Evolutionary conservation across 2,329 filamentous ascomycete species (phyloP), one percentile per base, ranked within the genome.

Genomic region (Fusarium scirpi): DNA sequence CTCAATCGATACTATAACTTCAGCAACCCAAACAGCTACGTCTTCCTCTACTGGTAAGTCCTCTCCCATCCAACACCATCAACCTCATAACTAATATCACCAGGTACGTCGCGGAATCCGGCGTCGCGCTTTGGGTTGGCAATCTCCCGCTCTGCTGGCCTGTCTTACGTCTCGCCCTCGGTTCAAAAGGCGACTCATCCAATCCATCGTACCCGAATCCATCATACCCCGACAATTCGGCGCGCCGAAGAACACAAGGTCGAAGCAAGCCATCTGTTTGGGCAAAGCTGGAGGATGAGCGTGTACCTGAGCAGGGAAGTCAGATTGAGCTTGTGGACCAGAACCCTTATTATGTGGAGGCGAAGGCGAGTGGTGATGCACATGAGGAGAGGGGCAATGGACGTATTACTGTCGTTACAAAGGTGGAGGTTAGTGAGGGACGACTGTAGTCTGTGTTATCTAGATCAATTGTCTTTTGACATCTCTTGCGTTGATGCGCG

Each of bases 1-100:
- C 79, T 90, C 18, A 90, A 89, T 78, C 89, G 89, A 64, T 87
- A 88, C 73, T 89, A 89, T 78, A 88, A 86, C 46, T 89, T 90
- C 64, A 83, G 79, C 18, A 78, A 87, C 22, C 86, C 86, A 1
- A 89, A 87, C 74, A 86, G 85, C 5, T 79, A 81, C 16, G 77
- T 85, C 40, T 90, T 88, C 81, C 83, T 88, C 0, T 85, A 85
- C 69, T 90, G 88, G 87, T 53, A 16, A 18, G 34, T 4, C 10
- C 18, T 38, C 9, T 18, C 10, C 11, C 3, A 2, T 3, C 18
- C 10, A 38, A 18, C 7, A 18, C 16, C 34, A 38, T n/a, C 3
- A 38, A n/a, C 1, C 3, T 11, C 34, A 38, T 6, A 5, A 6
- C 32, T 52, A 29, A 52, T 7, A 29, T 4, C 6, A 0, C 3